These are phyloP conservation scores for Tricholoma sp. DNA, from an alignment of 768 basidiomycete genomes.

Conservation along the genomic window DNA sequence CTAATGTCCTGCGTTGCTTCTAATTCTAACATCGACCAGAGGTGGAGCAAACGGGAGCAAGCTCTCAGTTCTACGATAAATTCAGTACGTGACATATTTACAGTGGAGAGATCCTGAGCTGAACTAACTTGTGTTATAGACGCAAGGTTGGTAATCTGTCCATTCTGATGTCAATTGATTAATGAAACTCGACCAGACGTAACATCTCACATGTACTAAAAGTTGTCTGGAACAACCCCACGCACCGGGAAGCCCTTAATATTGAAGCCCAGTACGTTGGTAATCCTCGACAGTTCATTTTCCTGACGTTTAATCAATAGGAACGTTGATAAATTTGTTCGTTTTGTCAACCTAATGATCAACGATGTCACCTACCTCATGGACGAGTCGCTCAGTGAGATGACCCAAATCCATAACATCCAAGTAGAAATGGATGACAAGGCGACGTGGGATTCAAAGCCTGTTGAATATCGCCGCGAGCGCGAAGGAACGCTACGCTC, in stretches of 20 bases:
- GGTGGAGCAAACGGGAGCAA: slow-evolving; percentile 96
- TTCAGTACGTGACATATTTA: slow-evolving; percentile 59
- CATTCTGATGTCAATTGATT: not conserved
- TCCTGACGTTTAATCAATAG: slow-evolving; percentile 31
- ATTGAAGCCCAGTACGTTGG: slow-evolving; percentile 61
- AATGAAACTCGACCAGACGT: slow-evolving; percentile 40
- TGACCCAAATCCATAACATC: slow-evolving; percentile 83
- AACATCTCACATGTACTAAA: slow-evolving; percentile 87
- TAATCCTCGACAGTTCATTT: not conserved
- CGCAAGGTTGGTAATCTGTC: slow-evolving; percentile 38
- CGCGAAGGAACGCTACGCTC: slow-evolving; percentile 69
- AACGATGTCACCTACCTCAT: slow-evolving; percentile 98
- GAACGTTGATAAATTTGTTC: slow-evolving; percentile 88
- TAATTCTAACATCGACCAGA: slow-evolving; percentile 41
- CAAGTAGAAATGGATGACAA: slow-evolving; percentile 81
- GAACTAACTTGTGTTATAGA: slow-evolving; percentile 29
- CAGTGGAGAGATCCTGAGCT: slow-evolving; percentile 1
- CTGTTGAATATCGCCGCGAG: slow-evolving; percentile 76
- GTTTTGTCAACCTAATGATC: slow-evolving; percentile 96
- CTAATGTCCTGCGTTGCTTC: not conserved
- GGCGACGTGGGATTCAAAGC: slow-evolving; percentile 59
- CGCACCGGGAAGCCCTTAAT: slow-evolving; percentile 82
- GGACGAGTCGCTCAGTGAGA: slow-evolving; percentile 89
- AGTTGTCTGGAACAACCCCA: slow-evolving; percentile 86
- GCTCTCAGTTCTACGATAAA: slow-evolving; percentile 98